phyloP scores from a whole-genome alignment of 2,329 filamentous ascomycete species.

The Alternaria longipes region DNA sequence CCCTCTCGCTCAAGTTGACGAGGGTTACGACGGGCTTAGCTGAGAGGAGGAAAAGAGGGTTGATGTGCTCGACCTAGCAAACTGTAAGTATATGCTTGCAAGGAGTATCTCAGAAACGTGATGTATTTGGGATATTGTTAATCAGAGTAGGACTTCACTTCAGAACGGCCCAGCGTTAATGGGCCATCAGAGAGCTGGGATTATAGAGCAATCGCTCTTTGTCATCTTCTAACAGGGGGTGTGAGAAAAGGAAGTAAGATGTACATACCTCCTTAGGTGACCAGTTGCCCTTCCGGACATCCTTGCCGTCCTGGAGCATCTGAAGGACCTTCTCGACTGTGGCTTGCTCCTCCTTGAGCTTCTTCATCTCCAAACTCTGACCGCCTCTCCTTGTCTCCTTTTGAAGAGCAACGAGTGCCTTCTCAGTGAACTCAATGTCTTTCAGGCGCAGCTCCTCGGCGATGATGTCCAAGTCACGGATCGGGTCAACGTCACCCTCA shows the following conservation, averaged over 20 bases:
- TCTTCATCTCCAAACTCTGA: constrained; percentile 97
- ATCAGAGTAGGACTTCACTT: constrained; percentile 85
- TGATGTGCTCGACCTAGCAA: constrained; percentile 90
- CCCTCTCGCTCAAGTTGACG: constrained; percentile 95
- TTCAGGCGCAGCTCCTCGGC: constrained; percentile 95
- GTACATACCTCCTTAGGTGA: constrained; percentile 88
- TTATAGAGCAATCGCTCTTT: constrained; percentile 96
- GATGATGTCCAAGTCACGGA: constrained; percentile 94
- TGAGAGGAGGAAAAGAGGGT: constrained; percentile 91
- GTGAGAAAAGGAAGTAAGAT: constrained; percentile 14
- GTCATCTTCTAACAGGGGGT: constrained; percentile 80
- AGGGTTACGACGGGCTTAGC: constrained; percentile 98
- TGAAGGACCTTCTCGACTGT: constrained; percentile 89
- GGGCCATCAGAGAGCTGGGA: constrained; percentile 99
- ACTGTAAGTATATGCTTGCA: constrained; percentile 37
- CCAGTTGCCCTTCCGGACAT: constrained; percentile 92
- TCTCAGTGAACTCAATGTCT: constrained; percentile 98
- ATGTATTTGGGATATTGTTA: constrained; percentile 16
- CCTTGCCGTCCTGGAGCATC: constrained; percentile 86
- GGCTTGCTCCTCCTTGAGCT: constrained; percentile 91
- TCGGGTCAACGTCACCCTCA: constrained; percentile 96
- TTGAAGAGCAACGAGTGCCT: constrained; percentile 87
- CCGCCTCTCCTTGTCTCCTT: constrained; percentile 96
- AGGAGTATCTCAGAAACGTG: constrained; percentile 6
- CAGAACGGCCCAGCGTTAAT: constrained; percentile 81